Evolutionary conservation across 1,284 basidiomycete genomes (phyloP).

Genomic region (Apiotrichum montevideense): DNA sequence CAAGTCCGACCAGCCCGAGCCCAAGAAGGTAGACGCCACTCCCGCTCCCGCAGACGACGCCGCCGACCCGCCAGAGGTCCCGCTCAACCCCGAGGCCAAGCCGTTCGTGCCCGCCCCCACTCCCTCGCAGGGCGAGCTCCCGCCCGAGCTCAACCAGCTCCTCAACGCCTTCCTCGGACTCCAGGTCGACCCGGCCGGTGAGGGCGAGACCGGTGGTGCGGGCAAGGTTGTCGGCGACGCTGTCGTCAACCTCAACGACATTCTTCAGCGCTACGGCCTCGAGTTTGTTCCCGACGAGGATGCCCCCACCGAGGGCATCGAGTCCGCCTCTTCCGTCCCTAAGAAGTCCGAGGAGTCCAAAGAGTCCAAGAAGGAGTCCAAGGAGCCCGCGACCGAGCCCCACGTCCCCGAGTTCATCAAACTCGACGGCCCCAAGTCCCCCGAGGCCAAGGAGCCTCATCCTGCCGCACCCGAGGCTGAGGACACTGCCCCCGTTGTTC

Average conservation of each 20-base stretch:
- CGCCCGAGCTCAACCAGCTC: constrained; percentile 38
- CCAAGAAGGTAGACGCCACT: too few relatives aligned
- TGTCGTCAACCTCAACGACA: constrained; percentile 34
- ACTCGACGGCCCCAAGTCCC: background rate
- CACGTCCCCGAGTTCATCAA: background rate
- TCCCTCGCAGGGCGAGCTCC: constrained; percentile 15
- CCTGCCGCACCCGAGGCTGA: background rate
- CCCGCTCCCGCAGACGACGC: background rate
- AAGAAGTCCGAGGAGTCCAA: background rate
- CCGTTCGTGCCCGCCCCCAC: background rate
- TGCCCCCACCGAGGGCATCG: background rate
- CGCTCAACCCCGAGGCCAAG: constrained; percentile 1
- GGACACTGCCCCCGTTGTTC: background rate
- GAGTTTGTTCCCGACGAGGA: constrained; percentile 35
- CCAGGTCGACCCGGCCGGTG: constrained; percentile 24
- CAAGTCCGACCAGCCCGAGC: too few relatives aligned
- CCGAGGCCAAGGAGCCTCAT: background rate
- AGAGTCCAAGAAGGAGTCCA: background rate
- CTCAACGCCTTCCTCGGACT: constrained; percentile 39
- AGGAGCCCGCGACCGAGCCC: background rate
- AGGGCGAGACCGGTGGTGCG: constrained; percentile 12
- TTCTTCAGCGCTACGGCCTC: constrained; percentile 38
- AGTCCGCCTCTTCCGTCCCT: background rate
- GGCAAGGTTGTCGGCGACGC: constrained; percentile 18
- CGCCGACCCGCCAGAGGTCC: background rate